phyloP scores from a whole-genome alignment of 257 asterid genomes.

The Nicotiana attenuata region DNA sequence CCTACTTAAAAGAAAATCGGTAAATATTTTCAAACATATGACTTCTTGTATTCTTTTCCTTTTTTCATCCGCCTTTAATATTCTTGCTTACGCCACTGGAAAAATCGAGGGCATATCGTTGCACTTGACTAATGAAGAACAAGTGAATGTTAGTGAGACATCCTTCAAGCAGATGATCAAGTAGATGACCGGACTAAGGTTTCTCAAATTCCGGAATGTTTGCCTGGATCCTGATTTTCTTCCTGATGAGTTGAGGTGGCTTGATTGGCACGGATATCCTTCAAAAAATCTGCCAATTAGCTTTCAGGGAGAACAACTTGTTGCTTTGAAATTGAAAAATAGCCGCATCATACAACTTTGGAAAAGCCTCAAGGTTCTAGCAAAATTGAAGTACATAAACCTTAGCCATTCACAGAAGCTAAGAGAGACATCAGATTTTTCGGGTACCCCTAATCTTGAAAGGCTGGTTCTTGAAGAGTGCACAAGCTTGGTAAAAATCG shows the following conservation, averaged over 20 bases:
- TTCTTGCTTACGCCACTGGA: not conserved
- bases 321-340: not conserved
- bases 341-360: constrained; percentile 15
- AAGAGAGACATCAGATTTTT: constrained; percentile 14
- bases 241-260: constrained; percentile 8
- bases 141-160: not conserved
- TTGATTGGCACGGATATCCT: constrained; percentile 9
- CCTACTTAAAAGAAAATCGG: not conserved
- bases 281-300: not conserved
- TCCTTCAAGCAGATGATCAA: constrained; percentile 9
- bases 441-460: constrained; percentile 18
- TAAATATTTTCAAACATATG: not conserved
- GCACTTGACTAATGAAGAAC: not conserved
- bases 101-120: constrained; percentile 12
- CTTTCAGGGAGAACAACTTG: constrained; percentile 10
- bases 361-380: constrained; percentile 4
- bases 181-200: constrained; percentile 13
- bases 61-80: too few relatives aligned
- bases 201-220: constrained; percentile 19
- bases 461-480: constrained; percentile 14
- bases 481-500: constrained; percentile 11
- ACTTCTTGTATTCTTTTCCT: not conserved
- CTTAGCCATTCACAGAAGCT: constrained; percentile 20
- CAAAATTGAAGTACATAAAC: constrained; percentile 13
- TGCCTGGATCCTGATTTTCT: not conserved